Conservation (phyloP, 768 basidiomycete species). For the Psilocybe sp. region DNA sequence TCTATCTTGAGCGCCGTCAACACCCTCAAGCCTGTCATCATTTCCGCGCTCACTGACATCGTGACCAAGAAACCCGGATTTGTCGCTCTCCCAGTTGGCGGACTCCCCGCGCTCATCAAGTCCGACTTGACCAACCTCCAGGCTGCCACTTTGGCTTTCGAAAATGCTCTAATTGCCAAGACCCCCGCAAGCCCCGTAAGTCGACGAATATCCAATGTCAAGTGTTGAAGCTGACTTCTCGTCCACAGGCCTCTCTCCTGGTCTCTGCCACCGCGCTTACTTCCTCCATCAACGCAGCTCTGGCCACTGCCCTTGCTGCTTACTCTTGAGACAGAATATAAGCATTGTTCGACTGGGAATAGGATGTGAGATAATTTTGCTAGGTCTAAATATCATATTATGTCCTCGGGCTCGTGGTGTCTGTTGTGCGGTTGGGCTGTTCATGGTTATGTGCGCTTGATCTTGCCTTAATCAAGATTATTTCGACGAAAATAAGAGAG, state of each 20-base stretch:
- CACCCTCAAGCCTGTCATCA: constrained; percentile 23
- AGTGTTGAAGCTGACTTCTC: background rate
- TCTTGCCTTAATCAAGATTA: too few species aligned
- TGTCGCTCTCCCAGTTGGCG: constrained; percentile 23
- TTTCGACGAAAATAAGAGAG: too few species aligned
- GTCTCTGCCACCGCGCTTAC: background rate
- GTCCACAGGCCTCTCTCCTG: background rate
- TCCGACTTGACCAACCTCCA: constrained; percentile 24
- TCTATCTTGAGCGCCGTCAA: constrained; percentile 20
- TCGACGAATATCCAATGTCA: too few species aligned
- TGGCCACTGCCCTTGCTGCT: background rate
- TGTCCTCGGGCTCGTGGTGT: too few species aligned
- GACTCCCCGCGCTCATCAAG: constrained; percentile 23
- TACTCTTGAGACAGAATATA: background rate
- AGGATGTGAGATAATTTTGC: too few species aligned
- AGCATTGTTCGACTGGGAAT: too few species aligned
- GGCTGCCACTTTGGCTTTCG: constrained; percentile 15
- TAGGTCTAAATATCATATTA: too few species aligned
- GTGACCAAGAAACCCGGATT: constrained; percentile 24
- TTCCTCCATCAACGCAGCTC: background rate
- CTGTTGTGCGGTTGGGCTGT: too few species aligned
- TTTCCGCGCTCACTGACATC: constrained; percentile 18
- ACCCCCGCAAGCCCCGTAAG: constrained; percentile 20
- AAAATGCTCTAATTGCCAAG: constrained; percentile 19
- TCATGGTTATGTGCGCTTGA: too few species aligned